These are phyloP conservation scores for Stachybotrys elegans DNA, from an alignment of 2,329 filamentous ascomycete species.

Conservation along the genomic window DNA sequence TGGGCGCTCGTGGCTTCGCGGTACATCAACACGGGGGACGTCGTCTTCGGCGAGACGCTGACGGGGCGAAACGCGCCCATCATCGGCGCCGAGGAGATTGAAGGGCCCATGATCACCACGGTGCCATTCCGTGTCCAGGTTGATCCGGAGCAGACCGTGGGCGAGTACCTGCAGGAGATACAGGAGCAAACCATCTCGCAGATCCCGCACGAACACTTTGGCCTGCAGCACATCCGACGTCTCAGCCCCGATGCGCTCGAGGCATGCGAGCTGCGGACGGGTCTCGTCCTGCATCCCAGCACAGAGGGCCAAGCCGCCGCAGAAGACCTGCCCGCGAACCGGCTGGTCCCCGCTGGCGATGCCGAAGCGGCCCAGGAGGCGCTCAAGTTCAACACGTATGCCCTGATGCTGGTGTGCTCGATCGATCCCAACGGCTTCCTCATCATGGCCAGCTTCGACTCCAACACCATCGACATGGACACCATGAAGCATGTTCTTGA, in stretches of 20 bases:
- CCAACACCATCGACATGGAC: slow-evolving; percentile 46
- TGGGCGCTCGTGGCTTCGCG: slow-evolving; percentile 52
- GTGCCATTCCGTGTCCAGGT: slow-evolving; percentile 50
- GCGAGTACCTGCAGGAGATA: slow-evolving; percentile 49
- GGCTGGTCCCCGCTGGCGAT: slow-evolving; percentile 50
- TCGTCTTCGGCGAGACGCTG: slow-evolving; percentile 55
- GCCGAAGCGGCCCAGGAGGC: slow-evolving; percentile 55
- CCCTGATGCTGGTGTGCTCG: slow-evolving; percentile 61
- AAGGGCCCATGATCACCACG: slow-evolving; percentile 57
- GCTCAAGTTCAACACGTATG: slow-evolving; percentile 54
- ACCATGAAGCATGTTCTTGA: slow-evolving; percentile 49
- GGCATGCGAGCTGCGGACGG: slow-evolving; percentile 51
- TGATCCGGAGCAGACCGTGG: slow-evolving; percentile 33
- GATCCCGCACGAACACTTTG: slow-evolving; percentile 61
- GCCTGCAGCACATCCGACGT: slow-evolving; percentile 53
- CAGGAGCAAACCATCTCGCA: slow-evolving; percentile 51
- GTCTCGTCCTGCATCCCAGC: slow-evolving; percentile 49
- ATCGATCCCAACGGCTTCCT: slow-evolving; percentile 50
- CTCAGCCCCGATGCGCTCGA: slow-evolving; percentile 49
- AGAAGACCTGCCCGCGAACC: slow-evolving; percentile 38
- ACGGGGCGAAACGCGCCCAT: slow-evolving; percentile 50
- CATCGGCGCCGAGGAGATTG: slow-evolving; percentile 45
- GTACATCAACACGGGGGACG: slow-evolving; percentile 46
- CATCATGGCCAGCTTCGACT: slow-evolving; percentile 61
- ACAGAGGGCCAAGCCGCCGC: slow-evolving; percentile 19